Base-by-base conservation (phyloP, 495 filamentous ascomycete genomes). In the Penicillium chermesinum region DNA sequence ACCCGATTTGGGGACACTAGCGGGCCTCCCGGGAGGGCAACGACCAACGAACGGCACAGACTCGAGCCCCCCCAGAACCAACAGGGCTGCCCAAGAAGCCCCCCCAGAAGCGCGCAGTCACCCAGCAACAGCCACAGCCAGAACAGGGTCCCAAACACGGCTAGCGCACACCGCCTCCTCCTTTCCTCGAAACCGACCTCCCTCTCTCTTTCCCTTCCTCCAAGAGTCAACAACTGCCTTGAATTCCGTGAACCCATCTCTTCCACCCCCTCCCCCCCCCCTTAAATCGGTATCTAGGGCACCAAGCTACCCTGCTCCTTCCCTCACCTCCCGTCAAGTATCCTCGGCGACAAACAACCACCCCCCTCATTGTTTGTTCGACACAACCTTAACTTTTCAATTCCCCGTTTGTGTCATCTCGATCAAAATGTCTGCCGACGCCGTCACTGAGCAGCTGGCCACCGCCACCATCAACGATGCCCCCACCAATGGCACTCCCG, bases 231-330 rank as follows among this genome's bases (percentile, higher is more conserved):
- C 47, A 43, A 50, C 59, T 45, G 16, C 45, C 25, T 48, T 48
- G 32, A 20, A 56, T 52, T 54, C 39, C 38, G n/a, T n/a, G n/a
- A 46, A 57, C 41, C 63, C 58, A 59, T 61, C 57, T 59, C 49
- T 52, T 57, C 53, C 50, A 54, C 54, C 57, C 50, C 46, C 38
- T 56, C 50, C 27, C 43, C 16, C 32, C 49, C 38, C 40, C 32
- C 15, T 53, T 59, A 58, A 61, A 58, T 40, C 54, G 60, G 73
- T 73, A 74, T 87, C 86, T 91, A 88, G 86, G 87, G 87, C 87
- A 86, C 86, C 65, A 77, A 91, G 86, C 87, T 86, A 89, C 87
- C 87, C 87, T 89, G 77, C 77, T 76, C 66, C 67, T 66, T 61
- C 60, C 44, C 53, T 49, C 57, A 64, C 67, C 64, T 64, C 70